Percentiles rank a stretch among this genome's conserved stretches.
These are phyloP conservation scores for Pelargonium nanum DNA, from an alignment of 345 rosid species.

Conservation along the genomic window DNA sequence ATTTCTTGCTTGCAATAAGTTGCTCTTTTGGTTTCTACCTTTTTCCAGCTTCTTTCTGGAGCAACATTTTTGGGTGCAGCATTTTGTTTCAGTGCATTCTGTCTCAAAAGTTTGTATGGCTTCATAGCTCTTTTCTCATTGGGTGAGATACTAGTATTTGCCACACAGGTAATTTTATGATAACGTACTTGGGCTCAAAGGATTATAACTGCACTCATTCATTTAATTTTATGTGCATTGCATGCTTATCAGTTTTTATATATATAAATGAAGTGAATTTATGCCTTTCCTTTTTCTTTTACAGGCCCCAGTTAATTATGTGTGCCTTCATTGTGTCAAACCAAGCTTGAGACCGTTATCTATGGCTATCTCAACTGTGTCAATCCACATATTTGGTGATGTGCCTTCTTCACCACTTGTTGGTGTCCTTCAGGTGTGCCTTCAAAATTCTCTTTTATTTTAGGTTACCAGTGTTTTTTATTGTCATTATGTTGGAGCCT, in stretches of 20 bases:
- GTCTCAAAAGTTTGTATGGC: slow-evolving; percentile 70
- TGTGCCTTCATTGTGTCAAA: slow-evolving; percentile 83
- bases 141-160: slow-evolving; percentile 83
- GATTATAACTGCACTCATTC: not conserved
- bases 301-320: slow-evolving; percentile 88
- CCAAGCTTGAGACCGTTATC: slow-evolving; percentile 88
- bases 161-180: slow-evolving; percentile 55
- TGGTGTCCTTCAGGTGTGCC: slow-evolving; percentile 75
- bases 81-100: slow-evolving; percentile 79
- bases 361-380: slow-evolving; percentile 86
- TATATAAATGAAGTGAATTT: too few relatives aligned
- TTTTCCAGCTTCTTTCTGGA: slow-evolving; percentile 60
- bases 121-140: slow-evolving; percentile 69
- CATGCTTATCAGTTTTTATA: not conserved
- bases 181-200: not conserved
- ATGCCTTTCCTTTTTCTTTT: slow-evolving; percentile 17
- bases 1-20: slow-evolving; percentile 3
- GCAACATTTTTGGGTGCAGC: slow-evolving; percentile 63
- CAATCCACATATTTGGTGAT: slow-evolving; percentile 91
- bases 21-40: slow-evolving; percentile 4
- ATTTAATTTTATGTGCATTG: not conserved
- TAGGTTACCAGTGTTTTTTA: not conserved
- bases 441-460: not conserved
- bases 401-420: slow-evolving; percentile 98
- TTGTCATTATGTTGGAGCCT: too few relatives aligned